These are phyloP conservation scores for Diaporthe nobilis DNA, from an alignment of 2,329 filamentous ascomycete species.

Conservation along the genomic window DNA sequence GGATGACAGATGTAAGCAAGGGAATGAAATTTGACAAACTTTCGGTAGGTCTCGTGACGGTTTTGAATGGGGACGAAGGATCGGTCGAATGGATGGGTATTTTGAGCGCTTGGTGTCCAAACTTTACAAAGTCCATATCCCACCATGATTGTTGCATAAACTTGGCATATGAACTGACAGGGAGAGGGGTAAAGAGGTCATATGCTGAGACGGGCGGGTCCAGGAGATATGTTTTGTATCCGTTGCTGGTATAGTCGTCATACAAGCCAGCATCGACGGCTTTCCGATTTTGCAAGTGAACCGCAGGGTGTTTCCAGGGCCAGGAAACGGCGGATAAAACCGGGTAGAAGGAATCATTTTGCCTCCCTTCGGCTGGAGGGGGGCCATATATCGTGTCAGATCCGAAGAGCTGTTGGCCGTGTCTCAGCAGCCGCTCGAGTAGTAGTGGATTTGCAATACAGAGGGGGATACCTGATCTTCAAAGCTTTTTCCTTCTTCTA, in stretches of 20 bases:
- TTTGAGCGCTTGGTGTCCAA: neutral
- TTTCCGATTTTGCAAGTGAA: neutral
- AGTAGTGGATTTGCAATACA: too few species aligned
- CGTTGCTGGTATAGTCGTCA: neutral
- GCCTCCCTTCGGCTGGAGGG: neutral
- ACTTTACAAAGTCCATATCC: neutral
- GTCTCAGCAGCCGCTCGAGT: neutral
- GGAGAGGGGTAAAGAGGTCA: neutral
- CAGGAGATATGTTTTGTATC: neutral
- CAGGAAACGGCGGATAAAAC: neutral
- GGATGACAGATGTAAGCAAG: neutral
- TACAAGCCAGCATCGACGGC: neutral
- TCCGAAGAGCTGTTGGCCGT: neutral
- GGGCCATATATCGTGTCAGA: neutral
- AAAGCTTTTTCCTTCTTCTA: neutral
- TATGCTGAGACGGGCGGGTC: neutral
- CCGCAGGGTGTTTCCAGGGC: neutral
- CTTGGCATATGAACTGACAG: neutral
- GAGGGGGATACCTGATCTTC: neutral
- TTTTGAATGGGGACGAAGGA: neutral
- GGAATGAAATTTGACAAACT: fast-evolving
- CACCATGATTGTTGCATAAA: neutral
- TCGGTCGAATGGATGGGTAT: neutral
- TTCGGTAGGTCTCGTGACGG: too few species aligned
- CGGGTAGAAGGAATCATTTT: neutral